Base-by-base conservation (phyloP, 371 early-diverging fungal species). In the Mortierella sp. region DNA sequence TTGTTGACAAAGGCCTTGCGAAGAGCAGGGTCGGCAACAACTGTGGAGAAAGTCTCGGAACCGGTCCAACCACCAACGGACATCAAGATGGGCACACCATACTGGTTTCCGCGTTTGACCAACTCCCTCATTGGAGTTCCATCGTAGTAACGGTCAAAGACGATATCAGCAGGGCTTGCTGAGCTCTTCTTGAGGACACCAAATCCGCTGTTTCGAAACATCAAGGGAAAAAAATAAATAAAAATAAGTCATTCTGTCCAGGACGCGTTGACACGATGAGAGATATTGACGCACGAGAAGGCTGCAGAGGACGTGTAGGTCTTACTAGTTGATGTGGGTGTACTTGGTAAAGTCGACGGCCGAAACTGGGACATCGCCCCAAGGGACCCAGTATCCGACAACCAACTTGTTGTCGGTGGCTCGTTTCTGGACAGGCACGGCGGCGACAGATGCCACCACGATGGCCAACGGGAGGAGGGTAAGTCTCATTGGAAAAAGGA, bases 51-150 rank as follows among this genome's bases (percentile, higher is more conserved):
- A 18, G 69, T 67, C 47, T 86, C 69, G 13, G 90, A 89, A n/a
- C 90, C 92, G 54, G 88, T 89, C 90, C 93, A 94, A 2, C 94
- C 94, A 45, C 94, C 93, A 14, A 93, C 80, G 6, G 93, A 91
- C 26, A 90, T 73, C 23, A 90, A 64, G 26, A 91, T 87, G 56
- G 89, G 90, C 55, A 89, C 86, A n/a, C 82, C 72, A 5, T 71
- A 80, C 8, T 80, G 81, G 52, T 89, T 84, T n/a, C 88, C 88
- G 13, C 84, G 48, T 1, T 65, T 41, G 24, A 86, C 83, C 3
- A 87, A 49, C n/a, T 79, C 79, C 3, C 81, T 83, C 47, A 88
- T 67, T 14, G 64, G 47, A 14, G 65, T 61, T 34, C 80, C 79
- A 24, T 80, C 71, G 61, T 68, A 67, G 71, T 79, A 63, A 34